Evolutionary conservation across 2,329 filamentous ascomycete genomes (phyloP), one percentile per base, ranked within the genome.

Genomic region (Westerdykella ornata): DNA sequence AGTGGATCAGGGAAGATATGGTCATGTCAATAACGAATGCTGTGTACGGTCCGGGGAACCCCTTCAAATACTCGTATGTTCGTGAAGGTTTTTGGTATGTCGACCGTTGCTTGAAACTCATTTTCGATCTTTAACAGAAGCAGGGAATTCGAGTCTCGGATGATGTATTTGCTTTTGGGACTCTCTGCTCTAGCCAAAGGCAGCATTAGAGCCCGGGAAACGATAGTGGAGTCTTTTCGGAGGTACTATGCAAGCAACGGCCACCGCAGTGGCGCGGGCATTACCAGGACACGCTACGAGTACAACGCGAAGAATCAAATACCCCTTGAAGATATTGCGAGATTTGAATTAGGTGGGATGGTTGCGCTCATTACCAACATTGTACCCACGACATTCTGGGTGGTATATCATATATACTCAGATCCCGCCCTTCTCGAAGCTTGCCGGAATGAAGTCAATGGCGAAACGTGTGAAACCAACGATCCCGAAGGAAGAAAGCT

Each of bases 341-440:
- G 60, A 15, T 61, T 59, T 22, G 66, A 70, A 42, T 53, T 62
- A 14, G 67, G 60, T 12, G 49, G 57, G 8, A 55, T 57, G 0
- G 54, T 70, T 38, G 68, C 61, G 0, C 41, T 67, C 1, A 43
- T 72, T 0, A 49, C 57, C 2, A 72, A 71, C 38, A 69, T 63
- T 1, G 48, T 56, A 0, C 65, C 65, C 0, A 41, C 63, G 0
- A 47, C 58, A 0, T 70, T 69, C 48, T 71, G 68, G 69, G 55
- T 59, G 17, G 38, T 68, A 1, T 53, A 62, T 16, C 48, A 65
- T 5, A 37, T 71, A 12, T 57, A 59, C 35, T 61, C 65, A 2
- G 43, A 62, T 13, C 63, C 62, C 0, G 37, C 33, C 0, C 43
- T 68, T 0, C 50, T 68, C 4, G 28, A 42, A 6, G 57, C 59